These are phyloP conservation scores for Candida chilensis DNA, from an alignment of 805 yeast genomes.

Conservation along the genomic window DNA sequence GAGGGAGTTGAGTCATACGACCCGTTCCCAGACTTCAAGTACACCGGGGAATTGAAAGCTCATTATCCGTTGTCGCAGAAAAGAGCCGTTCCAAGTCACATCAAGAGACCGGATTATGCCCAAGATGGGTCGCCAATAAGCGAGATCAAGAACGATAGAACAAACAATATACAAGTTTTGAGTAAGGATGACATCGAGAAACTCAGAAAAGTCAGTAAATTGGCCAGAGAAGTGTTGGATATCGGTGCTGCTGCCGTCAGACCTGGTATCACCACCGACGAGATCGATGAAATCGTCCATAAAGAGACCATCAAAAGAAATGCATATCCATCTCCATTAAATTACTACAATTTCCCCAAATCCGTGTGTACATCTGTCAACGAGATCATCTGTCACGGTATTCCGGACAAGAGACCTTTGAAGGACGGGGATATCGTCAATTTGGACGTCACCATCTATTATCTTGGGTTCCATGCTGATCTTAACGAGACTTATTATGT, in stretches of 20 bases:
- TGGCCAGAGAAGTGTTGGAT: constrained; percentile 87
- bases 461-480: constrained; percentile 89
- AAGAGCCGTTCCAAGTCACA: constrained; percentile 61
- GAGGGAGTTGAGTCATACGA: constrained; percentile 56
- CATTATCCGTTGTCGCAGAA: constrained; percentile 72
- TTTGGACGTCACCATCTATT: constrained; percentile 77
- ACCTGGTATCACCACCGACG: constrained; percentile 93
- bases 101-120: constrained; percentile 80
- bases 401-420: constrained; percentile 83
- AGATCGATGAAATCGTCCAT: constrained; percentile 79
- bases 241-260: constrained; percentile 72
- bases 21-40: constrained; percentile 78
- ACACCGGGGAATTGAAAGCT: constrained; percentile 70
- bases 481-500: constrained; percentile 95
- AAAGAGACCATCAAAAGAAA: constrained; percentile 80
- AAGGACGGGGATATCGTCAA: constrained; percentile 94
- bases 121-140: constrained; percentile 65
- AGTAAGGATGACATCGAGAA: constrained; percentile 62
- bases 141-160: constrained; percentile 68
- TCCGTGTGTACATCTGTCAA: constrained; percentile 89
- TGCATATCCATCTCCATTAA: constrained; percentile 91
- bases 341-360: constrained; percentile 90
- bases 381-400: constrained; percentile 95
- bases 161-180: constrained; percentile 55
- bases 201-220: constrained; percentile 64